A percentile compares a stretch with the other conserved stretches of the same genome.
phyloP scores from a whole-genome alignment of 345 rosid species.

The Acer campestre region DNA sequence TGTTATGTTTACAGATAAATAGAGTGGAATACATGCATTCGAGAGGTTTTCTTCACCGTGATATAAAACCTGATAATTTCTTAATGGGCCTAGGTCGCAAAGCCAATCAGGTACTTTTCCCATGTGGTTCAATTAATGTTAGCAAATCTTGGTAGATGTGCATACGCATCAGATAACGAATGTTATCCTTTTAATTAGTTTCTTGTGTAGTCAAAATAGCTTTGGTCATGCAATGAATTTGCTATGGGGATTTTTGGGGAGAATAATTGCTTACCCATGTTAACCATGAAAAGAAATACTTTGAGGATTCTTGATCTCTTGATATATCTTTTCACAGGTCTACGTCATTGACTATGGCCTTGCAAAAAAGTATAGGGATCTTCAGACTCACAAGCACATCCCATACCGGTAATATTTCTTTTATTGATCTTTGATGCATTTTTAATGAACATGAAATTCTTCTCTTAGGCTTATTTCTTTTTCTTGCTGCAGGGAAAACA shows the following conservation, averaged over 20 bases:
- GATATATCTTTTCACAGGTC: conserved; percentile 45
- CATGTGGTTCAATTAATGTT: not conserved
- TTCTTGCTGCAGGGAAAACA: conserved; percentile 62
- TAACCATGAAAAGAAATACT: not conserved
- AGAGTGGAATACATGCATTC: conserved; percentile 83
- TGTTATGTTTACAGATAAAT: conserved; percentile 54
- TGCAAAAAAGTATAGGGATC: conserved; percentile 90
- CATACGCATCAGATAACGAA: not conserved
- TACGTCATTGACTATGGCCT: conserved; percentile 86
- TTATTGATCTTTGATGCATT: conserved; percentile 15
- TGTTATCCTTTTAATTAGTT: not conserved
- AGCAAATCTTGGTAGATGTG: not conserved
- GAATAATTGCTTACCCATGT: not conserved
- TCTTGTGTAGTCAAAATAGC: not conserved
- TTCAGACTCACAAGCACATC: conserved; percentile 87
- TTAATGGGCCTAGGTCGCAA: conserved; percentile 88
- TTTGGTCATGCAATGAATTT: not conserved
- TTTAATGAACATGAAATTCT: conserved; percentile 12
- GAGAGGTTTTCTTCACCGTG: conserved; percentile 85
- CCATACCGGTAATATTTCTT: conserved; percentile 60
- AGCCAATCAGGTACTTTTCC: conserved; percentile 65
- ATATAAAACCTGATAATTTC: conserved; percentile 89
- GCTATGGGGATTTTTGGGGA: not conserved
- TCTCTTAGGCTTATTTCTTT: conserved; percentile 3
- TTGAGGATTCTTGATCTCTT: not conserved